phyloP scores from a whole-genome alignment of 2,329 filamentous ascomycete species.

The Arthrocladium fulminans region DNA sequence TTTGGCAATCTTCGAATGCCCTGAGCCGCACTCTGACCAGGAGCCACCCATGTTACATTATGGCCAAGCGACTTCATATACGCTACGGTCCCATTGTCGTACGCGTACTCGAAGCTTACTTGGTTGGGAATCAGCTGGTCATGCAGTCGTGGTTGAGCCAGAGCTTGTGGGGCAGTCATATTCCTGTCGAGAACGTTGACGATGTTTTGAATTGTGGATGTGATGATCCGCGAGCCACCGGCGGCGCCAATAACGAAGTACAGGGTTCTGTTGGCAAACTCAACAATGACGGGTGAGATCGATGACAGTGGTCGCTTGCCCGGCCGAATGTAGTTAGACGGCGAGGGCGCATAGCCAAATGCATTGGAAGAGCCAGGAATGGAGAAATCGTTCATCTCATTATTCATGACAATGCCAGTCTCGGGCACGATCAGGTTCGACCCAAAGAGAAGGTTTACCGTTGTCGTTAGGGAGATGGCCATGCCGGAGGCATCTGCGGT shows the following conservation, averaged over 20 bases:
- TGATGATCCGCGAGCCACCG: constrained; percentile 76
- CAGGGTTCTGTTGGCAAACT: constrained; percentile 53
- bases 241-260: constrained; percentile 66
- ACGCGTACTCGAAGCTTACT: constrained; percentile 59
- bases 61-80: constrained; percentile 59
- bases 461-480: constrained; percentile 74
- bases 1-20: constrained; percentile 52
- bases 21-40: constrained; percentile 61
- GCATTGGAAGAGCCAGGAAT: constrained; percentile 69
- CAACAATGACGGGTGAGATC: constrained; percentile 70
- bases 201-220: constrained; percentile 63
- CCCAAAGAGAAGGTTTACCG: constrained; percentile 80
- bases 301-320: constrained; percentile 76
- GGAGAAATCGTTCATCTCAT: constrained; percentile 68
- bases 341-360: constrained; percentile 75
- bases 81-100: constrained; percentile 54
- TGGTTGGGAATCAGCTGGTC: constrained; percentile 71
- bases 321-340: constrained; percentile 71
- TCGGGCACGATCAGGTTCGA: constrained; percentile 67
- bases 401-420: constrained; percentile 70
- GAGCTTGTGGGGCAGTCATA: constrained; percentile 52
- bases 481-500: constrained; percentile 64
- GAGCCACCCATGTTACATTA: constrained; percentile 59
- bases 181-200: constrained; percentile 63
- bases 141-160: constrained; percentile 62